These are phyloP conservation scores for Chaetomium globosum DNA, from an alignment of 2,329 filamentous ascomycete species.

Conservation along the genomic window DNA sequence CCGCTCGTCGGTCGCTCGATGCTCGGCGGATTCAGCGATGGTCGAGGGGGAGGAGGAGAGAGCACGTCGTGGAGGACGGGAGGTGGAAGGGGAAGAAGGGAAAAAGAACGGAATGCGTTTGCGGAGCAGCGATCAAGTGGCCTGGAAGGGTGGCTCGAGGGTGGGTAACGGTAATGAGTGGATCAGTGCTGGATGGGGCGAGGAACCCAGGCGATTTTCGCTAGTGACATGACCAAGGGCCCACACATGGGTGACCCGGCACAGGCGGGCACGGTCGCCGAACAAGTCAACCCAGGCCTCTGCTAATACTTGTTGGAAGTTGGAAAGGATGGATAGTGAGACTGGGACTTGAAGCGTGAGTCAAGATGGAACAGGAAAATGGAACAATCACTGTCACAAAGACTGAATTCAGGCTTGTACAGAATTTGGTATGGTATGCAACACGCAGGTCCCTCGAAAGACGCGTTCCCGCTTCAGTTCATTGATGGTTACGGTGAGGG, in stretches of 20 bases:
- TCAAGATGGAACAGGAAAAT: background rate
- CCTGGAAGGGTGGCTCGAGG: slow-evolving; percentile 2
- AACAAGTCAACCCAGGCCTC: slow-evolving; percentile 5
- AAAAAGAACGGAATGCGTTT: slow-evolving; percentile 30
- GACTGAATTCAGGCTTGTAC: background rate
- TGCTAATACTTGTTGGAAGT: background rate
- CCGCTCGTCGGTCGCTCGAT: slow-evolving; percentile 38
- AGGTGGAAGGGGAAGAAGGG: slow-evolving; percentile 30
- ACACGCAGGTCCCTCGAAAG: background rate
- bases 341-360: background rate
- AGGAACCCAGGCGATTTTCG: slow-evolving; percentile 22
- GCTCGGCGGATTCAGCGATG: slow-evolving; percentile 35
- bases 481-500: slow-evolving; percentile 9
- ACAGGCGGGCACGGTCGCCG: slow-evolving; percentile 25
- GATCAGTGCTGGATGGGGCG: slow-evolving; percentile 25
- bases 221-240: slow-evolving; percentile 22
- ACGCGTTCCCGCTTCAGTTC: background rate
- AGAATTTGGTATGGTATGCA: background rate
- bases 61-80: slow-evolving; percentile 34
- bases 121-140: slow-evolving; percentile 23
- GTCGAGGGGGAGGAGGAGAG: slow-evolving; percentile 31
- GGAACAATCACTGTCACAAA: background rate
- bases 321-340: slow-evolving; percentile 12
- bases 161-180: slow-evolving; percentile 22
- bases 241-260: slow-evolving; percentile 28